These are phyloP conservation scores for Moesziomyces sp. DNA, from an alignment of 1,284 basidiomycete species.

Conservation along the genomic window DNA sequence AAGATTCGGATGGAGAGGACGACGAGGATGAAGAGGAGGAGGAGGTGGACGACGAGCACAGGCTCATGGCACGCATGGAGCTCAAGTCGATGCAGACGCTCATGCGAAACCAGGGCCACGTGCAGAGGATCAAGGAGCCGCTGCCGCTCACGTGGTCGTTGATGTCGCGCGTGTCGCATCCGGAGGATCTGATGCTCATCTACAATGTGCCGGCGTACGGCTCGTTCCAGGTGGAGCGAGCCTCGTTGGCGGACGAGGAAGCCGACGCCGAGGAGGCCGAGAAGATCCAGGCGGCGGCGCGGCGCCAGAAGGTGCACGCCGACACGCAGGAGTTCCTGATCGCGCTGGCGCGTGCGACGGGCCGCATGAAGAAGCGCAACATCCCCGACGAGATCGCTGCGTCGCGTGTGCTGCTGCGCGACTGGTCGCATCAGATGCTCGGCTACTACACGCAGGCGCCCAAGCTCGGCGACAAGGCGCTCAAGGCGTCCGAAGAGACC, in stretches of 20 bases:
- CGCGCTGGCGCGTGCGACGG: conserved; percentile 55
- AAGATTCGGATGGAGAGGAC: conserved; percentile 19
- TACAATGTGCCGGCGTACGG: conserved; percentile 64
- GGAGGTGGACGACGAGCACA: conserved; percentile 43
- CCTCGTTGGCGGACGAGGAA: conserved; percentile 47
- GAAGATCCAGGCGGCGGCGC: conserved; percentile 29
- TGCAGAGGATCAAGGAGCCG: conserved; percentile 64
- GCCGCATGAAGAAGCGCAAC: conserved; percentile 57
- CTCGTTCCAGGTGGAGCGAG: conserved; percentile 47
- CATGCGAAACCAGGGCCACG: conserved; percentile 61
- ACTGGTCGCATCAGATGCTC: conserved; percentile 60
- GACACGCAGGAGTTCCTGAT: conserved; percentile 65
- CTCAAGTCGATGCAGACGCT: conserved; percentile 55
- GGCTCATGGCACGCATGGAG: conserved; percentile 38
- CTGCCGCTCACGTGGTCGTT: conserved; percentile 55
- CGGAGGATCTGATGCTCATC: conserved; percentile 62
- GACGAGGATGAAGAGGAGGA: conserved; percentile 28
- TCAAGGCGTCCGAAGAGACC: conserved; percentile 22
- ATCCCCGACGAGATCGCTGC: conserved; percentile 60
- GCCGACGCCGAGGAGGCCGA: conserved; percentile 40
- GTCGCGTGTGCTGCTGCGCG: conserved; percentile 58
- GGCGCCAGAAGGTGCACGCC: conserved; percentile 52
- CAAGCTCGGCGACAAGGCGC: conserved; percentile 39
- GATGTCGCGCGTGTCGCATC: conserved; percentile 54
- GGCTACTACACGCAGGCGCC: conserved; percentile 62